phyloP scores from a whole-genome alignment of 164 flowering plant genomes.

The Akebia trifoliata region DNA sequence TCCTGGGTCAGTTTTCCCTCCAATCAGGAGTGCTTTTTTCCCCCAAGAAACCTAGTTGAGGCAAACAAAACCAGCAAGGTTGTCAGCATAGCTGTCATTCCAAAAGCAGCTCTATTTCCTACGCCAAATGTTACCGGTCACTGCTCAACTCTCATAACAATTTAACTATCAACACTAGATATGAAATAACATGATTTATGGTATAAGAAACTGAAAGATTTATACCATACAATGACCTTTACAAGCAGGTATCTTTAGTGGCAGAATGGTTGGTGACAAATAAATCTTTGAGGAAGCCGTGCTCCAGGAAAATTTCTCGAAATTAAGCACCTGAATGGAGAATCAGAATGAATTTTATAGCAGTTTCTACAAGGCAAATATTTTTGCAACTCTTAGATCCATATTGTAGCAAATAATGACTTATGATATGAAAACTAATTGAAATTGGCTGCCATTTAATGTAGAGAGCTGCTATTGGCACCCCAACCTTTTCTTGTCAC shows the following conservation, averaged over 20 bases:
- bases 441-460: neutral
- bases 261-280: constrained; percentile 84
- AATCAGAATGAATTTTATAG: constrained; percentile 2
- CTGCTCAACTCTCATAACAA: too few relatives aligned
- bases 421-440: neutral
- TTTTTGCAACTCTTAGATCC: neutral
- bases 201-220: neutral
- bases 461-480: too few relatives aligned
- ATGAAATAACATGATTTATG: neutral
- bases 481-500: too few relatives aligned
- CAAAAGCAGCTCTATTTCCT: neutral
- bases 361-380: neutral
- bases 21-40: constrained; percentile 73
- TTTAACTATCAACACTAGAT: neutral
- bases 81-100: constrained; percentile 7
- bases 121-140: constrained; percentile 1
- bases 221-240: constrained; percentile 89
- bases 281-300: constrained; percentile 74
- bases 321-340: constrained; percentile 72
- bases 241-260: constrained; percentile 90
- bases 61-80: constrained; percentile 12
- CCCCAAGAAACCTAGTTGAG: constrained; percentile 85
- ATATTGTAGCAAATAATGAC: neutral
- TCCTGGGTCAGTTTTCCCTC: constrained; percentile 77
- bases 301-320: constrained; percentile 75